Percentiles rank a stretch among this genome's conserved stretches.
Conservation (phyloP, 1,284 basidiomycete genomes). For the Moesziomyces sp. region DNA sequence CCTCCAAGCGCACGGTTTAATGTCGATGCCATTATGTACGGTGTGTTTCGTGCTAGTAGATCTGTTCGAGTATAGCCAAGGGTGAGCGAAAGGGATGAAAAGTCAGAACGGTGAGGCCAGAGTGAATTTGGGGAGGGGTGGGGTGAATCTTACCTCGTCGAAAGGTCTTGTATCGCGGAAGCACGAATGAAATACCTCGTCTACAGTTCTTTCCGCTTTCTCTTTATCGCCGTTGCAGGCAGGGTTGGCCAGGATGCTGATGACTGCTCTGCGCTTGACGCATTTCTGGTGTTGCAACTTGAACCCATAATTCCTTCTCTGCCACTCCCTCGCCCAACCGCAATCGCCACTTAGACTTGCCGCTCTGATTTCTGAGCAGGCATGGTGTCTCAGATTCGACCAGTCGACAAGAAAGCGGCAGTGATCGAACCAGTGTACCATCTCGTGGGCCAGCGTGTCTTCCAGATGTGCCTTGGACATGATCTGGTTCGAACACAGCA, state of each 20-base stretch:
- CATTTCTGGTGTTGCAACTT: constrained; percentile 89
- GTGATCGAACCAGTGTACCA: constrained; percentile 96
- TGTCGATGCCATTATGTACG: no score
- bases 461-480: constrained; percentile 87
- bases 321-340: constrained; percentile 15
- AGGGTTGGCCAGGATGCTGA: constrained; percentile 83
- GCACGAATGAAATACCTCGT: constrained; percentile 96
- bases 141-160: constrained; percentile 78
- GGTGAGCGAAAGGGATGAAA: neutral
- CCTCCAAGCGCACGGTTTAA: no score
- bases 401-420: constrained; percentile 93
- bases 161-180: constrained; percentile 95
- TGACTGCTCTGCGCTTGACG: constrained; percentile 84
- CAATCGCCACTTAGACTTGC: constrained; percentile 77
- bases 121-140: neutral
- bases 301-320: constrained; percentile 73
- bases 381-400: constrained; percentile 89
- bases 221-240: constrained; percentile 77
- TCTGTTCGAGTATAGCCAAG: constrained; percentile 18
- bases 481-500: constrained; percentile 64
- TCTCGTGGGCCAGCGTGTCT: constrained; percentile 90
- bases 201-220: constrained; percentile 86
- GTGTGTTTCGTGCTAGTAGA: constrained; percentile 30
- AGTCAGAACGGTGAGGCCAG: neutral
- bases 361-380: constrained; percentile 95